Evolutionary conservation across 371 early-diverging fungal species (phyloP), one percentile per base, ranked within the genome.

Genomic region (Mortierella sp.): DNA sequence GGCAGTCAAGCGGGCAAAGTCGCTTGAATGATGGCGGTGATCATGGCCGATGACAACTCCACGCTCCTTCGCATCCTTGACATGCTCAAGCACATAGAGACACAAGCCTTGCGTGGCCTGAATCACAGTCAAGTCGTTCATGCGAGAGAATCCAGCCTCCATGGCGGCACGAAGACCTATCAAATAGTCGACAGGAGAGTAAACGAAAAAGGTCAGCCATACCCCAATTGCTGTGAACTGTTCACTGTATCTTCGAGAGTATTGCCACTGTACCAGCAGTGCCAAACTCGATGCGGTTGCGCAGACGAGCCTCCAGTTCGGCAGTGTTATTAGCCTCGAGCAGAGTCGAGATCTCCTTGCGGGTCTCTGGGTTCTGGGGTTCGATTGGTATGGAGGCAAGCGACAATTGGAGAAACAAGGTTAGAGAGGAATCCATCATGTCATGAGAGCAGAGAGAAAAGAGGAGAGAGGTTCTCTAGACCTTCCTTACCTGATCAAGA

Each of bases 41-140:
- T 98, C 98, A 73, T 96, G 92, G 23, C 97, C 98, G 60, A 98
- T 84, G n/a, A 98, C 97, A 17, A 97, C 89, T 54, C 96, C 96
- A 56, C 87, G 84, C 27, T 63, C 58, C 56, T 70, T 79, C 21
- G 92, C 90, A 37, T 85, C 63, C 39, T 79, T 56, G 4, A 91
- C 85, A 17, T 68, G 66, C 31, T 87, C 81, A 23, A 87, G 76
- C 15, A 89, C 81, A 66, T 91, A 88, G 12, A 80, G 70, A 41
- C 86, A 86, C 50, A 90, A 78, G 39, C 90, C 92, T 79, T 95
- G 95, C 19, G 94, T 88, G 21, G 95, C 93, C 76, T 94, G 95
- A 50, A 94, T 87, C 23, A 98, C 97, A 0, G 97, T 97, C 68
- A 97, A 81, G 57, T 92, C 91, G 79, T 97, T 97, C 93, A 98